phyloP scores from a whole-genome alignment of 75 land plant species.

The Azolla pinnata region DNA sequence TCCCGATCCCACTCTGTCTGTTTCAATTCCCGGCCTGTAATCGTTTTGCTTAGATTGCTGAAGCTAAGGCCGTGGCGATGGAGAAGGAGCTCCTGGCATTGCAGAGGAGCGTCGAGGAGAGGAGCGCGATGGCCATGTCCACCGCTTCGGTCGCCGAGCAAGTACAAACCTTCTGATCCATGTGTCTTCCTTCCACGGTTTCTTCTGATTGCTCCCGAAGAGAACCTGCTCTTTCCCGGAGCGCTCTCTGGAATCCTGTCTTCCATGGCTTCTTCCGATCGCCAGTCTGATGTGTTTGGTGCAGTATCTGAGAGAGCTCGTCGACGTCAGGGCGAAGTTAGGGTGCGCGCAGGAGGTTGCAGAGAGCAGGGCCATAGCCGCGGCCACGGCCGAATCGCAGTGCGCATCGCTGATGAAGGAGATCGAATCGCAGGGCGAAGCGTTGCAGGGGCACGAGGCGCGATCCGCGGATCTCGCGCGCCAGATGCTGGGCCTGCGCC shows the following conservation, averaged over 20 bases:
- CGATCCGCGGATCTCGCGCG: slow-evolving; percentile 38
- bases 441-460: slow-evolving; percentile 41
- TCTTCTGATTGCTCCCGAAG: background rate
- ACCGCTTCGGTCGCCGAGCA: slow-evolving; percentile 32
- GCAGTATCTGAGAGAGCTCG: slow-evolving; percentile 52
- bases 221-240: background rate
- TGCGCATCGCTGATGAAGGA: slow-evolving; percentile 42
- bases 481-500: slow-evolving; percentile 44
- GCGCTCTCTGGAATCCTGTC: too few species aligned
- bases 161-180: slow-evolving; percentile 20
- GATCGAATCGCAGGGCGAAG: slow-evolving; percentile 40
- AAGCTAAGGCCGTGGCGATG: slow-evolving; percentile 41
- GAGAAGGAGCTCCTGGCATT: slow-evolving; percentile 33
- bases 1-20: background rate
- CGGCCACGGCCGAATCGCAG: slow-evolving; percentile 50
- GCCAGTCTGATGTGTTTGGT: background rate
- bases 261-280: background rate
- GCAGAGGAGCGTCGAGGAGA: slow-evolving; percentile 42
- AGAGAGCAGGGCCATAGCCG: slow-evolving; percentile 58
- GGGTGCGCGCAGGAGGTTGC: slow-evolving; percentile 45
- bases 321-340: slow-evolving; percentile 45
- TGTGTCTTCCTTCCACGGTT: background rate
- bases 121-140: slow-evolving; percentile 23
- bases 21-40: background rate
- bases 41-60: slow-evolving; percentile 32